Evolutionary conservation across 176 grass and related monocot species (phyloP).

Genomic region (Musa beccarii): DNA sequence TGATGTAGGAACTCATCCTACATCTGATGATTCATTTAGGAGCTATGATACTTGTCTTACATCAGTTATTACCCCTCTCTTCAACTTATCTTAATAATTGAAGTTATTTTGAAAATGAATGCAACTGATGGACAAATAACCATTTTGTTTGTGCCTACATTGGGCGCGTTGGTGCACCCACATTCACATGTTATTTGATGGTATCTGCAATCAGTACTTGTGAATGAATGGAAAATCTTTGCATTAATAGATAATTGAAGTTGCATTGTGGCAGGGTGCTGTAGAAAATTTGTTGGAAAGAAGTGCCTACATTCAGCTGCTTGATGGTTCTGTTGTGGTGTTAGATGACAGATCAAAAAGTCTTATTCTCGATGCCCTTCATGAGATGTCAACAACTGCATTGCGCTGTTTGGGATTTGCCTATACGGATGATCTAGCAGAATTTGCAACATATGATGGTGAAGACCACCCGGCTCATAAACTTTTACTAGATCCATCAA

Average conservation of each 20-base stretch:
- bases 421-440: slow-evolving; percentile 69
- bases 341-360: slow-evolving; percentile 65
- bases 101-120: not conserved
- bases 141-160: not conserved
- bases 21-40: no score
- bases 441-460: slow-evolving; percentile 82
- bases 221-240: not conserved
- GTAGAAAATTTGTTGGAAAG: slow-evolving; percentile 89
- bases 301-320: slow-evolving; percentile 67
- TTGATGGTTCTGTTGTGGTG: slow-evolving; percentile 56
- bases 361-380: slow-evolving; percentile 50
- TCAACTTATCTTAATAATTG: not conserved
- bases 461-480: slow-evolving; percentile 94
- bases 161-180: no score
- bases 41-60: no score
- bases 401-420: slow-evolving; percentile 98
- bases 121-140: not conserved
- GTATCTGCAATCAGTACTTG: not conserved
- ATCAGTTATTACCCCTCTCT: no score
- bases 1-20: not conserved
- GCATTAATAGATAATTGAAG: not conserved
- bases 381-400: slow-evolving; percentile 78
- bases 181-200: not conserved
- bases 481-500: slow-evolving; percentile 80
- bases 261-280: slow-evolving; percentile 57